Conservation (phyloP, 768 basidiomycete species). For the Lentinula sp. region DNA sequence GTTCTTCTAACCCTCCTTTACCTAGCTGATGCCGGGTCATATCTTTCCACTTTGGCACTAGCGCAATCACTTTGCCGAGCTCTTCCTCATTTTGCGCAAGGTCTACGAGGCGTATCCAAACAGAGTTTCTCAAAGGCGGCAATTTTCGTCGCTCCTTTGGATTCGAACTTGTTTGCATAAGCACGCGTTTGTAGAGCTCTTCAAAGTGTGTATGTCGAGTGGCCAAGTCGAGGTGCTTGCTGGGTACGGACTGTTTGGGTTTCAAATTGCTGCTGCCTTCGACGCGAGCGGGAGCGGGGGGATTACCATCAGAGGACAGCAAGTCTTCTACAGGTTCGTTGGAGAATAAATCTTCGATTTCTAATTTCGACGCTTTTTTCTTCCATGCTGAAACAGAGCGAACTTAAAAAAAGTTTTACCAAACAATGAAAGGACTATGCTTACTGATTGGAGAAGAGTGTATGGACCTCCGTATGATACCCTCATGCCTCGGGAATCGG, state of each 20-base stretch:
- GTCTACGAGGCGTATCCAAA: conserved; percentile 33
- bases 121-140: conserved; percentile 22
- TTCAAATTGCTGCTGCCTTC: neutral
- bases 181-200: neutral
- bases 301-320: neutral
- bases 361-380: neutral
- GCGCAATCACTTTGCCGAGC: conserved; percentile 23
- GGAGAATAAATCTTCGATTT: conserved; percentile 2
- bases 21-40: conserved; percentile 14
- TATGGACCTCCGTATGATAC: neutral
- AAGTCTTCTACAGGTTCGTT: neutral
- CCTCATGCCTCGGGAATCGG: neutral
- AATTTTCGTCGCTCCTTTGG: conserved; percentile 1
- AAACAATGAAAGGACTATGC: neutral
- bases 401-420: neutral
- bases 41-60: conserved; percentile 33
- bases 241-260: neutral
- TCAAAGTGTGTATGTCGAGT: conserved; percentile 2
- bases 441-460: neutral
- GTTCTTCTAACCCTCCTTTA: conserved; percentile 17
- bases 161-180: neutral
- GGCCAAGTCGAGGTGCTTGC: neutral
- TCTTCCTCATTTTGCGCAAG: conserved; percentile 30
- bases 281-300: neutral
- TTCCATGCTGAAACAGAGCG: neutral